A percentile compares a stretch with the other conserved stretches of the same genome.
These are phyloP conservation scores for Macadamia tetraphylla DNA, from an alignment of 164 flowering plant genomes.

Conservation along the genomic window DNA sequence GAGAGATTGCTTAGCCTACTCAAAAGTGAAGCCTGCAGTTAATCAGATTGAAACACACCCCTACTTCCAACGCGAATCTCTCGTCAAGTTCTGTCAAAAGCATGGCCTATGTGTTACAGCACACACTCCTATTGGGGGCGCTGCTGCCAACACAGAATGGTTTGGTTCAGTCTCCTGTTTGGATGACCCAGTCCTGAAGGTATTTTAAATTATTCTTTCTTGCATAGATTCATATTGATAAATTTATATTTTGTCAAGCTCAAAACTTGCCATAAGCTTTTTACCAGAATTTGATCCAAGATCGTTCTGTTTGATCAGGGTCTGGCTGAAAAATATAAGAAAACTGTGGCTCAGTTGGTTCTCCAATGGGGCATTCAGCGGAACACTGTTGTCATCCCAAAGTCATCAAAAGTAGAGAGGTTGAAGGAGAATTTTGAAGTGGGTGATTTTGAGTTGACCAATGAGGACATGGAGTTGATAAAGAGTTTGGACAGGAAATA, in stretches of 20 bases:
- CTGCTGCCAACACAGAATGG: conserved; percentile 76
- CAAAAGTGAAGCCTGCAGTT: conserved; percentile 92
- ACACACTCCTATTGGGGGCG: conserved; percentile 90
- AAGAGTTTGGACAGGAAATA: conserved; percentile 50
- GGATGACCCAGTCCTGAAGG: conserved; percentile 75
- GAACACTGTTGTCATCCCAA: conserved; percentile 75
- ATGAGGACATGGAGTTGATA: conserved; percentile 75
- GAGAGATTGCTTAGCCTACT: conserved; percentile 87
- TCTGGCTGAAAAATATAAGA: conserved; percentile 67
- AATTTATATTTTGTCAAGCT: neutral
- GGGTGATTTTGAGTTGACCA: conserved; percentile 65
- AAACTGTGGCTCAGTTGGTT: conserved; percentile 66
- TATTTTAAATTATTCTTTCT: conserved; percentile 16
- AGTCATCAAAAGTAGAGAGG: conserved; percentile 68
- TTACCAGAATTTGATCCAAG: neutral
- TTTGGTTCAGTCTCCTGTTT: conserved; percentile 84
- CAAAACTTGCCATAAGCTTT: neutral
- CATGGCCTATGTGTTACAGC: conserved; percentile 88
- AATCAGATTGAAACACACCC: conserved; percentile 95
- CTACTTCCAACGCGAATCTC: conserved; percentile 86
- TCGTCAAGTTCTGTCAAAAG: conserved; percentile 90
- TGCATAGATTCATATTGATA: neutral
- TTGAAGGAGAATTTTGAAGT: conserved; percentile 70
- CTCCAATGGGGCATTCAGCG: conserved; percentile 94
- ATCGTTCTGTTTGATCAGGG: conserved; percentile 30